A percentile compares a stretch with the other conserved stretches of the same genome.
These are phyloP conservation scores for Pythium coloratum DNA, from an alignment of 352 stramenopile genomes.

Conservation along the genomic window DNA sequence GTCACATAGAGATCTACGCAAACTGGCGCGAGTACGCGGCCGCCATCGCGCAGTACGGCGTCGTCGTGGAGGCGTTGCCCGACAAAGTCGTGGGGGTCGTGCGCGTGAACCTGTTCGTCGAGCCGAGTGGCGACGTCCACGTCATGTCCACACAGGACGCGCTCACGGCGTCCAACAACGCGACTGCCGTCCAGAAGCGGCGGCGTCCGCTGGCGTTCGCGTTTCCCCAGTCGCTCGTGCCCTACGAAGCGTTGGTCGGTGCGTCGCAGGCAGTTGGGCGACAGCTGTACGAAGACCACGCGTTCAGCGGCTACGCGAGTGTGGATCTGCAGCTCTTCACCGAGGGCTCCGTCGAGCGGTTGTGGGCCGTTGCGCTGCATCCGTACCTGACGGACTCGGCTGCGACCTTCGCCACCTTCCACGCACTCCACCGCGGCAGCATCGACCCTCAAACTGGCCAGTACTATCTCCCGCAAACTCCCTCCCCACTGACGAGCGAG, in stretches of 20 bases:
- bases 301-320: constrained; percentile 81
- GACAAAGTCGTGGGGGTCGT: constrained; percentile 43
- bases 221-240: constrained; percentile 81
- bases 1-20: constrained; percentile 54
- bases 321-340: constrained; percentile 78
- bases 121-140: constrained; percentile 65
- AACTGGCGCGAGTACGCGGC: constrained; percentile 58
- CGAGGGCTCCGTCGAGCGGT: constrained; percentile 48
- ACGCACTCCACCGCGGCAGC: constrained; percentile 50
- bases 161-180: constrained; percentile 28
- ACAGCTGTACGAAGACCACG: constrained; percentile 35
- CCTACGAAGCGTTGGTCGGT: constrained; percentile 68
- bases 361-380: constrained; percentile 77
- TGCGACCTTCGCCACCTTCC: constrained; percentile 70
- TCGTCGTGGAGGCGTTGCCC: constrained; percentile 78
- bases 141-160: constrained; percentile 73
- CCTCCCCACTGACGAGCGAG: neutral
- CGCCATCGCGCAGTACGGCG: constrained; percentile 67
- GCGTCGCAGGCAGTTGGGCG: constrained; percentile 53
- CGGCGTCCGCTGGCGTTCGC: constrained; percentile 53
- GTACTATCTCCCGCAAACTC: constrained; percentile 32
- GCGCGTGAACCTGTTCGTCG: constrained; percentile 78
- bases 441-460: constrained; percentile 39
- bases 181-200: constrained; percentile 25
- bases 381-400: constrained; percentile 81